Conservation (phyloP, 805 yeast genomes). For the Vanderwaltozyma polyspora region DNA sequence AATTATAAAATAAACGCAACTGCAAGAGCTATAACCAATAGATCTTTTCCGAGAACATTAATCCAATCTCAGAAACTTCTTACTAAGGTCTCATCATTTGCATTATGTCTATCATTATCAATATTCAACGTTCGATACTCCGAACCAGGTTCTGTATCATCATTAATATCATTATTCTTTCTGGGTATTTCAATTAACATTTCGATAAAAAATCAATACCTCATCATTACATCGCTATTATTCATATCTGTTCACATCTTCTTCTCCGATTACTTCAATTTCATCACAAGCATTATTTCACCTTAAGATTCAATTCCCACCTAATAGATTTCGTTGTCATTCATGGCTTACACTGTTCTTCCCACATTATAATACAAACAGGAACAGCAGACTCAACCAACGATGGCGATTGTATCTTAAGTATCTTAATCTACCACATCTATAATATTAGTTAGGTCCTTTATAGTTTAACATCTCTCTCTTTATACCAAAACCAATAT, state of each 20-base stretch:
- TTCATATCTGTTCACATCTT: neutral
- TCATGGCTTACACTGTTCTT: too few species aligned
- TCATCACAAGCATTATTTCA: neutral
- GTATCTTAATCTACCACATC: too few species aligned
- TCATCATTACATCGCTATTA: neutral
- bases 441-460: too few species aligned
- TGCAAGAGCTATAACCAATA: neutral
- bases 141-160: neutral
- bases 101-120: neutral
- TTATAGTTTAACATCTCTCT: too few species aligned
- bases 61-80: neutral
- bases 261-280: conserved; percentile 1
- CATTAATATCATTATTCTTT: conserved; percentile 6
- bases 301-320: too few species aligned
- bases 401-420: too few species aligned
- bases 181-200: conserved; percentile 7
- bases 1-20: conserved; percentile 1
- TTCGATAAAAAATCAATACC: neutral
- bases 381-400: too few species aligned
- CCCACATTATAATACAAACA: too few species aligned
- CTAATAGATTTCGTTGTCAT: too few species aligned
- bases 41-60: neutral
- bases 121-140: conserved; percentile 1
- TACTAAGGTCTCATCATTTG: neutral
- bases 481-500: too few species aligned